Percentiles rank a stretch among this genome's conserved stretches.
Conservation (phyloP, 2,329 filamentous ascomycete species). For the Cordyceps javanica region DNA sequence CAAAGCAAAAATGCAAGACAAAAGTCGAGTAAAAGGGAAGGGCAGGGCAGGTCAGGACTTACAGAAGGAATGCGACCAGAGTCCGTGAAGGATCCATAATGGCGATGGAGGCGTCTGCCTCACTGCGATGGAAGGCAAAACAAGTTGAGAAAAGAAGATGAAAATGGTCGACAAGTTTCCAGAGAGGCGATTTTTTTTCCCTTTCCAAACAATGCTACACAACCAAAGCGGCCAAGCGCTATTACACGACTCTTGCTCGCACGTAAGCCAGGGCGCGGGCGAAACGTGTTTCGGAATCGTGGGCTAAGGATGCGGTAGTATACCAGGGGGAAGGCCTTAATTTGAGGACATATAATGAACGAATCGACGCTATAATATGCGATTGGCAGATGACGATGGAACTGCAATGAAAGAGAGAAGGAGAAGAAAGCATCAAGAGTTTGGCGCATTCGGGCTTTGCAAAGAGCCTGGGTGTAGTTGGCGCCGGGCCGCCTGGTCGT, state of each 20-base stretch:
- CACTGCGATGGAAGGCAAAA: not conserved
- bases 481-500: not conserved
- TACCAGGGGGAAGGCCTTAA: not conserved
- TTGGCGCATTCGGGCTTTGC: not conserved
- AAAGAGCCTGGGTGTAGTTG: not conserved
- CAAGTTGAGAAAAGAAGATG: not conserved
- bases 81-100: conserved; percentile 57
- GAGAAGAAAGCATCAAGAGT: not conserved
- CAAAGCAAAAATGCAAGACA: conserved; percentile 19
- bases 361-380: not conserved
- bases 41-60: conserved; percentile 36
- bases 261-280: not conserved
- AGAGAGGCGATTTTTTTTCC: not conserved
- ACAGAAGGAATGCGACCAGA: conserved; percentile 64
- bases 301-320: not conserved
- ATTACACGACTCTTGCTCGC: not conserved
- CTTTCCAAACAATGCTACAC: not conserved
- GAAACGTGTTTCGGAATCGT: conserved; percentile 9
- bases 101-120: conserved; percentile 5
- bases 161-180: not conserved
- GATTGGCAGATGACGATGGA: not conserved
- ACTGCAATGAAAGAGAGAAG: not conserved
- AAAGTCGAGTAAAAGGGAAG: conserved; percentile 18
- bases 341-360: not conserved
- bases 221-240: not conserved